Conservation (phyloP, 2,329 filamentous ascomycete genomes). For the Fusarium beomiforme region DNA sequence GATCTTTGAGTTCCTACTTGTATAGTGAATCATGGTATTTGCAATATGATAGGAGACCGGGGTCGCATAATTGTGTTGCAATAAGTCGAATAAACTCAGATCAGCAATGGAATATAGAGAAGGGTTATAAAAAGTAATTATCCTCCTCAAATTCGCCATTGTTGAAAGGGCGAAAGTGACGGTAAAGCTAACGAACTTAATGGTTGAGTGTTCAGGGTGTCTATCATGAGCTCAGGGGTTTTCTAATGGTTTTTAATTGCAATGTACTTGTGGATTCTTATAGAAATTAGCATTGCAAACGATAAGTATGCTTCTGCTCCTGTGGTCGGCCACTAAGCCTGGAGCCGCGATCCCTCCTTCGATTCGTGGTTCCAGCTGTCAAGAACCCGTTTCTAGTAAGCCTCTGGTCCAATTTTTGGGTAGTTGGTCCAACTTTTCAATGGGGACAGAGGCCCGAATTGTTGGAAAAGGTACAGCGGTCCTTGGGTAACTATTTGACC, state of each 20-base stretch:
- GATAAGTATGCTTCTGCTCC: neutral
- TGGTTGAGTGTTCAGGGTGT: neutral
- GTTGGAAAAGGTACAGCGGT: neutral
- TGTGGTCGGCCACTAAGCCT: neutral
- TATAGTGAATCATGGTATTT: too few relatives aligned
- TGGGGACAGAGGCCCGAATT: neutral
- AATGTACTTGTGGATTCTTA: neutral
- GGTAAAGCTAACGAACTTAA: neutral
- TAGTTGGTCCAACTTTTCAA: neutral
- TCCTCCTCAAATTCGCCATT: neutral
- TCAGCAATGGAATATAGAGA: too few relatives aligned
- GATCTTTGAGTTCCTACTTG: too few relatives aligned
- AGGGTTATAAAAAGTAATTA: too few relatives aligned
- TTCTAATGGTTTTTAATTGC: too few relatives aligned
- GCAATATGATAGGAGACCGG: too few relatives aligned
- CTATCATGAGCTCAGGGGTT: neutral
- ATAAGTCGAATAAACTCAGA: too few relatives aligned
- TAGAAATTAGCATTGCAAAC: neutral
- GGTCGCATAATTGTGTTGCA: too few relatives aligned
- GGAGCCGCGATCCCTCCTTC: neutral
- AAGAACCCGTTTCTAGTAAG: neutral
- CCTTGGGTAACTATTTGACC: neutral
- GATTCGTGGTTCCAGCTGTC: neutral
- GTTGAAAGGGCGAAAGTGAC: neutral
- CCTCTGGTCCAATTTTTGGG: neutral